Base-by-base conservation (phyloP, 164 flowering plant genomes). In the Vitis rupestris region DNA sequence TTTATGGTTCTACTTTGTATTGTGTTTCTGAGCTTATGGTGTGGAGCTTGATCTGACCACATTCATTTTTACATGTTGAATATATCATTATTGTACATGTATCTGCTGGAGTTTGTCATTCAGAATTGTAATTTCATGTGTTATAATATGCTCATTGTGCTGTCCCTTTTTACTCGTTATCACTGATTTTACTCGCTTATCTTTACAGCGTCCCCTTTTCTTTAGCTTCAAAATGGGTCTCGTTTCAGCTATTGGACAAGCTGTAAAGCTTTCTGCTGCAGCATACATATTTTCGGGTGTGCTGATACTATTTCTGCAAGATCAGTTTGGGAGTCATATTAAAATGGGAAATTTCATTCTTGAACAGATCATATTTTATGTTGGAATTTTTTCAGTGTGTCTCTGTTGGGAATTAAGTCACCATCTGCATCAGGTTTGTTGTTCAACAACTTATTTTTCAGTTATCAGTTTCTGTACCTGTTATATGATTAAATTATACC, bases 171-270 rank as follows among this genome's bases (percentile, higher is more conserved):
- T 29, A 50, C 9, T 58, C 50, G 23, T 65, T 56, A 67, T 50
- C 50, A 8, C 50, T 71, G 65, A 70, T 71, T 71, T 65, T 66
- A 55, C 50, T 72, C 81, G 63, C 57, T 56, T 55, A 30, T 80
- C 13, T 76, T 60, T 75, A 83, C 94, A 93, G 99, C 93, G 97
- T 9, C 91, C 97, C 13, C 88, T 82, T 29, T 93, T 82, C 79
- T 93, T 91, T 86, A 87, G 94, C 83, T 93, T 84, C 83, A 95
- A 95, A 81, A 90, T 95, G 88, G 92, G 90, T 15, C 51, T 95
- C 17, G 90, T 87, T 74, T 78, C 80, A 47, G 89, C 96, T 63
- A 51, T 80, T 63, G 53, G 58, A 62, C 82, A 67, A 71, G 90
- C 97, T 51, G 56, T 87, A 15, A 85, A 76, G 81, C 82, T 93